Evolutionary conservation across 768 basidiomycete species (phyloP), one percentile per base, ranked within the genome.

Genomic region (Boletellus ananiceps): DNA sequence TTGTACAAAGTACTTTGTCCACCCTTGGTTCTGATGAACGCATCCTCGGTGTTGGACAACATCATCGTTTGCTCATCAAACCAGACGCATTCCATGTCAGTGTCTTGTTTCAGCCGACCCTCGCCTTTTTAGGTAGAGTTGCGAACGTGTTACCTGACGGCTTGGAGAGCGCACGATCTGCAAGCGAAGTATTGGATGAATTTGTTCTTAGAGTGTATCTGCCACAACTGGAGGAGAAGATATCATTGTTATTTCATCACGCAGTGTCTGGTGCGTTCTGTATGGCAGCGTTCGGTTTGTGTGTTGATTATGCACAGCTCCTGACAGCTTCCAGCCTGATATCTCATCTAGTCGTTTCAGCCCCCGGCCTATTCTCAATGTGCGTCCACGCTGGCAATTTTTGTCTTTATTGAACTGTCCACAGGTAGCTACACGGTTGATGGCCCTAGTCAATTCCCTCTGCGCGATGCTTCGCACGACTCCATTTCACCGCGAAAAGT

Each of bases 31-130:
- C 78, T 15, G 91, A 93, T 46, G 90, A 93, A 56, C 83, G 85
- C 19, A 68, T 85, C 49, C 74, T 86, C 6, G 83, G 84, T 12
- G 74, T 74, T 5, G 86, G 85, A 39, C 84, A 90, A 38, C 85
- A 86, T 47, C 96, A 98, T 70, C 80, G 88, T 40, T 74, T 89
- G 29, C 77, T 98, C 18, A 85, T 97, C 48, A 82, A 82, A 40
- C 88, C 96, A 2, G 88, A 97, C 62, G 91, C 93, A 2, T 97
- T 97, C 71, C 92, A 95, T 69, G 91, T 97, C 47, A 88, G 83
- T 43, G 81, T 92, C 14, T 75, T 99, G n/a, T 97, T 98, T 67
- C 89, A 91, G 54, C 95, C 96, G 1, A 95, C 93, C 12, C 71
- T 96, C 18, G 74, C 84, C 1, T 98, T 94, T 66, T 74, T 97